Evolutionary conservation across 2,329 filamentous ascomycete genomes (phyloP).

Genomic region (Epichloe typhina): DNA sequence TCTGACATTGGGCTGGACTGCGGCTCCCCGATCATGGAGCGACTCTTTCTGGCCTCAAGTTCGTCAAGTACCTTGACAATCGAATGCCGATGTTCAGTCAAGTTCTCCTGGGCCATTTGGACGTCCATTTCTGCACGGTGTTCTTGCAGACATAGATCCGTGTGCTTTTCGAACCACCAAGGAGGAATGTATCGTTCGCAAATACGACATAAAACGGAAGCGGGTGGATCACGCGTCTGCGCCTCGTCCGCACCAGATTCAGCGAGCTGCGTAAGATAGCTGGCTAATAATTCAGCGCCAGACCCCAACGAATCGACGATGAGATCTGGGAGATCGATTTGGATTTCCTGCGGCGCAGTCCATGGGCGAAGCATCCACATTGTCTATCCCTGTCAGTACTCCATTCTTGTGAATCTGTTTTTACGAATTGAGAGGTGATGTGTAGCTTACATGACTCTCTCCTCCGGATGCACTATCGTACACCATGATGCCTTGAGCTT

Average conservation of each 20-base stretch:
- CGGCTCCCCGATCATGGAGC: conserved; percentile 44
- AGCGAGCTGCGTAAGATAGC: conserved; percentile 80
- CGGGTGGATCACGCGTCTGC: conserved; percentile 65
- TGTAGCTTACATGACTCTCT: conserved; percentile 69
- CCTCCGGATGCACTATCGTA: conserved; percentile 79
- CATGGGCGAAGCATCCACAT: conserved; percentile 99
- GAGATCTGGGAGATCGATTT: conserved; percentile 80
- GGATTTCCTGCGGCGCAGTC: conserved; percentile 77
- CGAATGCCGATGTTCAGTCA: conserved; percentile 83
- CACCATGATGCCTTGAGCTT: conserved; percentile 97
- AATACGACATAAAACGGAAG: conserved; percentile 86
- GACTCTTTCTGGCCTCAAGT: conserved; percentile 64
- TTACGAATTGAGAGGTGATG: background rate
- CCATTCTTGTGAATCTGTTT: background rate
- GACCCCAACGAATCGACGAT: conserved; percentile 90
- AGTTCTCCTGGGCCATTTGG: conserved; percentile 82
- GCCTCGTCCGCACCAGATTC: conserved; percentile 70
- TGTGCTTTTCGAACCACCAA: conserved; percentile 99
- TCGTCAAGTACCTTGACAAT: conserved; percentile 94
- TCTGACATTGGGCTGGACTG: conserved; percentile 49
- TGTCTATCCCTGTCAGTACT: conserved; percentile 41
- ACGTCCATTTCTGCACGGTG: conserved; percentile 97
- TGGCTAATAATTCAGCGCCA: conserved; percentile 85
- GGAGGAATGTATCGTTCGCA: conserved; percentile 94
- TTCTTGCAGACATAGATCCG: conserved; percentile 88